Evolutionary conservation across 2,329 filamentous ascomycete genomes (phyloP).

Genomic region (Diaporthe humulicola): DNA sequence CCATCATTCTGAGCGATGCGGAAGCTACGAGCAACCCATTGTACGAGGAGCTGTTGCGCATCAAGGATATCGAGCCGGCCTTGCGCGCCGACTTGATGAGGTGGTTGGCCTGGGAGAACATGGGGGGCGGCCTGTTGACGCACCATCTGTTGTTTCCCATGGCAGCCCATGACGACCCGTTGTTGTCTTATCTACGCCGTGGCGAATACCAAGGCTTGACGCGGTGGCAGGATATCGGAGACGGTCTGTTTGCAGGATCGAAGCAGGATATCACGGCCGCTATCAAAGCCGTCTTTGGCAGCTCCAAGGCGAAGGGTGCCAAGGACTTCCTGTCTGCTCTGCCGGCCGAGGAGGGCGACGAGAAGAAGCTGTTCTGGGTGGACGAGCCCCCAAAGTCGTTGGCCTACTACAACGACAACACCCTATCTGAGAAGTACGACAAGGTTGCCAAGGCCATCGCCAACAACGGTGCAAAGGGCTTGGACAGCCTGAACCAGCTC

Average conservation of each 20-base stretch:
- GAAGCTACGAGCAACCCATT: conserved; percentile 88
- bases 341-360: conserved; percentile 48
- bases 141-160: conserved; percentile 89
- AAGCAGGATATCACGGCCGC: conserved; percentile 73
- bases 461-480: conserved; percentile 69
- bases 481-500: conserved; percentile 77
- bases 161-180: conserved; percentile 78
- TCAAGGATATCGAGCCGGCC: conserved; percentile 68
- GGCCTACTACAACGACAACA: conserved; percentile 80
- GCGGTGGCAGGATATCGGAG: conserved; percentile 78
- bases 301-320: conserved; percentile 65
- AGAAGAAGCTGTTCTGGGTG: conserved; percentile 70
- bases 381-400: conserved; percentile 77
- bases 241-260: conserved; percentile 80
- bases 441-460: conserved; percentile 74
- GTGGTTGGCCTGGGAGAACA: conserved; percentile 94
- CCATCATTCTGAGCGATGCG: conserved; percentile 81
- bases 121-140: conserved; percentile 85
- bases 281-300: conserved; percentile 71
- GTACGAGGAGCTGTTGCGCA: conserved; percentile 77
- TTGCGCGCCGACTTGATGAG: conserved; percentile 80
- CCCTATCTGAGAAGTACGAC: conserved; percentile 75
- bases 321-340: conserved; percentile 75
- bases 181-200: conserved; percentile 79
- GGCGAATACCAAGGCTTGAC: conserved; percentile 82